Percentiles rank a stretch among this genome's conserved stretches.
Conservation (phyloP, 768 basidiomycete species). For the Imleria badia region DNA sequence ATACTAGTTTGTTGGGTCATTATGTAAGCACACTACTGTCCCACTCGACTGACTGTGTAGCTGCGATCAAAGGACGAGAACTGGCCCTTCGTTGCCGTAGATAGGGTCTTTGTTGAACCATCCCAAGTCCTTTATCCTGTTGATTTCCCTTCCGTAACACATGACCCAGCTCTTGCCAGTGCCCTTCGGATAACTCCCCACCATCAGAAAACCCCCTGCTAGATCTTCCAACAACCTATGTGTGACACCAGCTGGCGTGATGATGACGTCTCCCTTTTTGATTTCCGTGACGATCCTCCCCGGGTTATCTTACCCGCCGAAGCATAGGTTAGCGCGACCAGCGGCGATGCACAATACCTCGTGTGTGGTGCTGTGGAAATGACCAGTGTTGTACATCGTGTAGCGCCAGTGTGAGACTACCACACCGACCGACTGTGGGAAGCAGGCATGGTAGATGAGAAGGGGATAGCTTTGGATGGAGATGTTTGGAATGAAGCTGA, state of each 20-base stretch:
- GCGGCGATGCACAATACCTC: slow-evolving; percentile 37
- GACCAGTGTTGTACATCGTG: slow-evolving; percentile 40
- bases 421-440: slow-evolving; percentile 30
- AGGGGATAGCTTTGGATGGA: slow-evolving; percentile 36
- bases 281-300: slow-evolving; percentile 32
- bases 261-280: slow-evolving; percentile 39
- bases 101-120: slow-evolving; percentile 43
- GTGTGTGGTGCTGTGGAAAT: slow-evolving; percentile 46
- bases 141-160: neutral
- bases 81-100: slow-evolving; percentile 39
- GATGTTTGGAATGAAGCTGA: slow-evolving; percentile 36
- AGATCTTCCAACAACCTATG: slow-evolving; percentile 36
- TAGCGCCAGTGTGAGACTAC: slow-evolving; percentile 43
- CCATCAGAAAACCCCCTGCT: slow-evolving; percentile 36
- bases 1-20: too few relatives aligned
- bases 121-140: slow-evolving; percentile 26
- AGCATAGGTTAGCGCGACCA: slow-evolving; percentile 38
- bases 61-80: slow-evolving; percentile 9
- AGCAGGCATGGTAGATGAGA: slow-evolving; percentile 38
- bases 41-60: too few relatives aligned
- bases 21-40: slow-evolving; percentile 9
- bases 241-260: slow-evolving; percentile 42
- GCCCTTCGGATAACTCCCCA: slow-evolving; percentile 41
- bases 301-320: slow-evolving; percentile 40
- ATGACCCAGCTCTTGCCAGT: slow-evolving; percentile 40